Percentiles rank a stretch among this genome's conserved stretches.
Conservation (phyloP, 2,329 filamentous ascomycete species). For the Helotiales sp. region DNA sequence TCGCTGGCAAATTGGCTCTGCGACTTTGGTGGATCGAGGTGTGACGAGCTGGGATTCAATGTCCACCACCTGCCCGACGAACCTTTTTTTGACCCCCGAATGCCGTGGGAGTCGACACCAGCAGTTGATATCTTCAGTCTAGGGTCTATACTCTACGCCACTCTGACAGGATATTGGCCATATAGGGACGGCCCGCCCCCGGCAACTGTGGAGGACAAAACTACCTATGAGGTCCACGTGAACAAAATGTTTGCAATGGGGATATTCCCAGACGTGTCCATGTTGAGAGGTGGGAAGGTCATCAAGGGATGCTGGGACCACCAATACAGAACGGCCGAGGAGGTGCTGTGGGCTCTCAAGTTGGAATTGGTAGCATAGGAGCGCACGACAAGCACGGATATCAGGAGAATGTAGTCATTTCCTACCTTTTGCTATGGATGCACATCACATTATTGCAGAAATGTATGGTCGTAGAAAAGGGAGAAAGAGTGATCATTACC, state of each 20-base stretch:
- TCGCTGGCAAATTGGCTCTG: conserved; percentile 9
- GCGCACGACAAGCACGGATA: conserved; percentile 5
- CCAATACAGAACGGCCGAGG: conserved; percentile 10
- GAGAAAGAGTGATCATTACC: conserved; percentile 11
- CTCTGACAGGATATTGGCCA: conserved; percentile 11
- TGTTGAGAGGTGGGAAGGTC: conserved; percentile 1
- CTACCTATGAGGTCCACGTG: conserved; percentile 7
- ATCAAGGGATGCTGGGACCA: conserved; percentile 14
- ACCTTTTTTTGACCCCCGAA: conserved; percentile 13
- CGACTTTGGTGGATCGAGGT: conserved; percentile 15
- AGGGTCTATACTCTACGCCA: conserved; percentile 8
- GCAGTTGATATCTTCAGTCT: conserved; percentile 15
- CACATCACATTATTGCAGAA: conserved; percentile 14
- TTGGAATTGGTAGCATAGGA: conserved; percentile 10
- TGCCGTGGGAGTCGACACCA: conserved; percentile 6
- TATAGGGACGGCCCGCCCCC: not conserved
- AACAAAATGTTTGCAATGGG: conserved; percentile 2
- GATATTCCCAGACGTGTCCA: conserved; percentile 4
- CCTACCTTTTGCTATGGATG: conserved; percentile 6
- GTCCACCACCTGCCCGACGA: conserved; percentile 10
- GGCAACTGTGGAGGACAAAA: conserved; percentile 3
- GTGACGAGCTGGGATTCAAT: conserved; percentile 14
- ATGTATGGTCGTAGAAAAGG: conserved; percentile 16
- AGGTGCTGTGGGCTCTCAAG: conserved; percentile 7
- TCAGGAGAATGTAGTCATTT: conserved; percentile 7